Base-by-base conservation (phyloP, 2,329 filamentous ascomycete species). In the Mycosphaerella arachidis region DNA sequence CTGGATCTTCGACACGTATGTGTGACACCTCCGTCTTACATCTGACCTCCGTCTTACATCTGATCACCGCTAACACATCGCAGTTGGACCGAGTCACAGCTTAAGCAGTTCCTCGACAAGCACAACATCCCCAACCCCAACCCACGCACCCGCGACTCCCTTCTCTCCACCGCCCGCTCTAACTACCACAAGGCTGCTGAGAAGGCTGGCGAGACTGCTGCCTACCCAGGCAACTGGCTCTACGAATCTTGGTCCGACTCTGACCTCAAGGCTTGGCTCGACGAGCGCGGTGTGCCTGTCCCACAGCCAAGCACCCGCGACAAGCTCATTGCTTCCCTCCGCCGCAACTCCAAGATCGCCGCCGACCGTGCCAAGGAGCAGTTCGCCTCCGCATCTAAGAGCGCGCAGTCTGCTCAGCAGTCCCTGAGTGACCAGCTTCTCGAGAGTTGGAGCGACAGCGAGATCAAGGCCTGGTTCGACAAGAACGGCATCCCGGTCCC, bases 141-240 rank as follows among this genome's bases (percentile, higher is more conserved):
- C 70, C 93, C 93, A 60, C 90, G 89, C 71, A 88, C 88, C 70
- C 90, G 92, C 70, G 93, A 97, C 73, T 86, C 85, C 29, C 79
- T 97, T 50, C 82, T 97, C 66, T 83, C 88, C 68, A 85, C 90
- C 69, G 85, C 87, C 61, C 91, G 93, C 64, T 82, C 88, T 65
- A 92, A 86, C 76, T 97, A 96, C 72, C 90, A 96, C 68, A 77
- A 84, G 1, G 77, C 87, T 59, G 91, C 93, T 16, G 86, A 91
- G 76, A 88, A 86, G 75, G 74, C 81, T 57, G 90, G 90, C 62
- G 88, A 97, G 77, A 88, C 91, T 13, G 79, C 85, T 55, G 78
- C 86, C n/a, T 97, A 97, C 72, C 94, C 94, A 35, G 94, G 94
- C 43, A 86, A 97, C 78, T 97, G 94, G 94, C 80, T 97, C 48